Percentiles rank a stretch among this genome's conserved stretches.
phyloP scores from a whole-genome alignment of 1,139 yeast genomes.

The Oligophagozyma castellii region DNA sequence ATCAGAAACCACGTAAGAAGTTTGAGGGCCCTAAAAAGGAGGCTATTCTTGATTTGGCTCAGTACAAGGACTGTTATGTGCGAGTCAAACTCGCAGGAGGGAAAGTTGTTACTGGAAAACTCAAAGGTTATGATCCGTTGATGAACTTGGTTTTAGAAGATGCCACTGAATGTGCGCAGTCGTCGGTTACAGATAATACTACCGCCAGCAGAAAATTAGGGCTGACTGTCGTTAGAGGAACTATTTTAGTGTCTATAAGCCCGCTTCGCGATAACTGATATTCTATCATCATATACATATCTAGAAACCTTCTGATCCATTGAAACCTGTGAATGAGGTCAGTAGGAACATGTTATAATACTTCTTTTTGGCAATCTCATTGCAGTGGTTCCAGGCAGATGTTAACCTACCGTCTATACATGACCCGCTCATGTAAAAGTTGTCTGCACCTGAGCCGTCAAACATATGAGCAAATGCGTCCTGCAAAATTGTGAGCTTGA shows the following conservation, averaged over 20 bases:
- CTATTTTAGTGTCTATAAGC: constrained; percentile 63
- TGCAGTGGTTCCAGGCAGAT: constrained; percentile 71
- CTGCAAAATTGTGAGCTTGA: constrained; percentile 40
- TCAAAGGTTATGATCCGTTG: constrained; percentile 84
- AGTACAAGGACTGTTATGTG: constrained; percentile 60
- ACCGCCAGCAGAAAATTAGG: constrained; percentile 53
- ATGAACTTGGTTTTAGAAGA: constrained; percentile 89
- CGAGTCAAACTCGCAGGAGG: constrained; percentile 85
- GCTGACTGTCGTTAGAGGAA: constrained; percentile 77
- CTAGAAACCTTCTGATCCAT: constrained; percentile 45
- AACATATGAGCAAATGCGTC: constrained; percentile 67
- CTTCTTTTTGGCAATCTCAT: constrained; percentile 46
- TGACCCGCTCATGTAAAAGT: constrained; percentile 65
- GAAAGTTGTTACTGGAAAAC: constrained; percentile 57
- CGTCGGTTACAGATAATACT: constrained; percentile 35
- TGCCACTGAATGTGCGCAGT: constrained; percentile 57
- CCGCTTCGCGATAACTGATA: constrained; percentile 52
- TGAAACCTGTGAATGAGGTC: constrained; percentile 65
- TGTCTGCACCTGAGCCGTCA: constrained; percentile 69
- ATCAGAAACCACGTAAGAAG: constrained; percentile 30
- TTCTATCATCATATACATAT: neutral
- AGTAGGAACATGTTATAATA: constrained; percentile 50
- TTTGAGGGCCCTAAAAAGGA: constrained; percentile 77
- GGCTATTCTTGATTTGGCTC: constrained; percentile 72
- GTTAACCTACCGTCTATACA: constrained; percentile 71